Base-by-base conservation (phyloP, 306 rosid genomes). In the Ochetophila trinervis region DNA sequence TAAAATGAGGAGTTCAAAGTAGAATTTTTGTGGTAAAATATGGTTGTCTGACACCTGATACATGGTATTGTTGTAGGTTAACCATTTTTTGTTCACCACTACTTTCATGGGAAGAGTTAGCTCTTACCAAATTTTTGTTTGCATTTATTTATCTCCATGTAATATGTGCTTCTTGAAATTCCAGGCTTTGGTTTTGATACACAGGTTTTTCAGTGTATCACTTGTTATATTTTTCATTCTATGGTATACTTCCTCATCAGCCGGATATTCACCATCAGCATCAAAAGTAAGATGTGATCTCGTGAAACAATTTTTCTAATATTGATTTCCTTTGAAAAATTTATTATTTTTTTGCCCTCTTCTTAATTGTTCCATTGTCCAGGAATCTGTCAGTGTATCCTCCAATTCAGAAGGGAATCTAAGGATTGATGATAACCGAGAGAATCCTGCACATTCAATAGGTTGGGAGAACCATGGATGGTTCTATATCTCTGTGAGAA, bases 141-240 rank as follows among this genome's bases (percentile, higher is more conserved):
- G 47, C 65, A 50, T 44, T 76, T 34, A 23, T 60, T 67, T 72
- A 20, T 74, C 73, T 61, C 78, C 50, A 62, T 70, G 80, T 86
- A 81, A 84, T 69, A 48, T 51, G 65, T 79, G 84, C 82, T 85
- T 76, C 85, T 83, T 83, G 85, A 86, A 84, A 86, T 93, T 82
- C 68, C 97, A 93, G 97, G 99, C 99, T 71, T 87, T 90, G 90
- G 83, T 86, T 86, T 82, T 86, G 75, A 93, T 93, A 87, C 99
- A 86, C 97, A 93, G 99, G 91, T 93, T 93, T 84, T 87, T 93
- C 79, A 76, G 99, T 78, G 79, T 83, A 80, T 89, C 99, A 54
- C 99, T 93, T 66, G 47, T 90, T 60, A 62, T 80, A 51, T 90
- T 87, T 80, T 93, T 86, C 79, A 45, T 86, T 78, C 79, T 93